A percentile compares a stretch with the other conserved stretches of the same genome.
These are phyloP conservation scores for Pichia kluyveri DNA, from an alignment of 805 yeast species.

Conservation along the genomic window DNA sequence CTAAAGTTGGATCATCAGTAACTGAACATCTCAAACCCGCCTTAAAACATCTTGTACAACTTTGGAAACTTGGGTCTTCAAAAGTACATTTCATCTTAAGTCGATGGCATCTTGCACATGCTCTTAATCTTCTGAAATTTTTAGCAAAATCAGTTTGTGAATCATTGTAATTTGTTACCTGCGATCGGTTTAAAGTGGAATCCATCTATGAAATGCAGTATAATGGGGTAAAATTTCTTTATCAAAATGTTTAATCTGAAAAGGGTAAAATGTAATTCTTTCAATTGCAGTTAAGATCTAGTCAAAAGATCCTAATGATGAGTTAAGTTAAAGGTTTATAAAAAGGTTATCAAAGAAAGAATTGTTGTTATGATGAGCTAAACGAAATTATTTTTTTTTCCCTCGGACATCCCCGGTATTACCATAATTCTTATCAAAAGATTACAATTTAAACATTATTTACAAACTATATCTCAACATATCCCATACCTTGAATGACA, in stretches of 20 bases:
- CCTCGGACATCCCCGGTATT: no score
- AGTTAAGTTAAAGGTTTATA: no score
- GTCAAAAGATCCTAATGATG: no score
- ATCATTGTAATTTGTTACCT: not conserved
- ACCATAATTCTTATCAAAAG: no score
- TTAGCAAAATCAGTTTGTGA: conserved; percentile 27
- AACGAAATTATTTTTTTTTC: no score
- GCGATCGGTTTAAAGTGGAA: not conserved
- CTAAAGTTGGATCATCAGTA: conserved; percentile 41
- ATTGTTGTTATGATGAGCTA: no score
- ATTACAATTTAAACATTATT: not conserved
- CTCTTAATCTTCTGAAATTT: conserved; percentile 38
- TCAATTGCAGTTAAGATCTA: no score
- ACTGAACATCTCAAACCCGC: conserved; percentile 38
- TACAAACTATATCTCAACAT: conserved; percentile 4
- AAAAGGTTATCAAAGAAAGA: no score
- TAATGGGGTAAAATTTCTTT: no score
- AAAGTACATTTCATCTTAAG: conserved; percentile 44
- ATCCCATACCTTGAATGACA: conserved; percentile 41
- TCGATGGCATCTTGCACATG: conserved; percentile 49
- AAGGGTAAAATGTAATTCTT: no score
- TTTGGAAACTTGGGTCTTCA: conserved; percentile 33
- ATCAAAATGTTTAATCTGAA: no score
- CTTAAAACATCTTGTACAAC: conserved; percentile 39
- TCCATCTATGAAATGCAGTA: not conserved